Conservation (phyloP, 352 stramenopile species). For the Thalassiosira pacifica region DNA sequence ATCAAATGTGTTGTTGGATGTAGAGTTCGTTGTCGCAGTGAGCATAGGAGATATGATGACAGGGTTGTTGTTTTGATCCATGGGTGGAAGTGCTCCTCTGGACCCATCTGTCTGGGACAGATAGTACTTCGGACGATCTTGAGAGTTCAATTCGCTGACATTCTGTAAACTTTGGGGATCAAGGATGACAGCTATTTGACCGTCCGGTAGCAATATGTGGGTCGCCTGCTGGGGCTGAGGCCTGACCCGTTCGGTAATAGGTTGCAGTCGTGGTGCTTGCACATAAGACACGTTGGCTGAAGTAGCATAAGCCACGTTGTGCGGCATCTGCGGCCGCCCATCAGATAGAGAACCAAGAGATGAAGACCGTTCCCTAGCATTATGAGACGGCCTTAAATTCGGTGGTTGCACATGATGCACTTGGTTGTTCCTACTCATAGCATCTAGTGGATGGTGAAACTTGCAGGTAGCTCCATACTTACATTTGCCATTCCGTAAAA, state of each 20-base stretch:
- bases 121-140: slow-evolving; percentile 57
- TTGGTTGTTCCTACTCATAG: slow-evolving; percentile 31
- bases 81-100: slow-evolving; percentile 22
- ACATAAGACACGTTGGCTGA: slow-evolving; percentile 37
- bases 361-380: slow-evolving; percentile 25
- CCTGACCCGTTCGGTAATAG: slow-evolving; percentile 49
- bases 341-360: slow-evolving; percentile 19
- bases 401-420: slow-evolving; percentile 36
- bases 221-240: slow-evolving; percentile 42
- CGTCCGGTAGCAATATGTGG: slow-evolving; percentile 50
- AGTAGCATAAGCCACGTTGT: slow-evolving; percentile 4
- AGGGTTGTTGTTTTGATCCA: slow-evolving; percentile 41
- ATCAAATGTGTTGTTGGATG: slow-evolving; percentile 48
- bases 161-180: slow-evolving; percentile 55
- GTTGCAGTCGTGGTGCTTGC: slow-evolving; percentile 35
- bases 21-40: slow-evolving; percentile 44
- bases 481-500: slow-evolving; percentile 84
- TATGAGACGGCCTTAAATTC: slow-evolving; percentile 12
- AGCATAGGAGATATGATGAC: slow-evolving; percentile 43
- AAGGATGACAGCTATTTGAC: slow-evolving; percentile 60
- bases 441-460: slow-evolving; percentile 84
- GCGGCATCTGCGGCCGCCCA: neutral
- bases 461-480: slow-evolving; percentile 86
- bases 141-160: slow-evolving; percentile 44
- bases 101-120: slow-evolving; percentile 44